phyloP scores from a whole-genome alignment of 2,329 filamentous ascomycete species.

The Cucurbitaria berberidis region DNA sequence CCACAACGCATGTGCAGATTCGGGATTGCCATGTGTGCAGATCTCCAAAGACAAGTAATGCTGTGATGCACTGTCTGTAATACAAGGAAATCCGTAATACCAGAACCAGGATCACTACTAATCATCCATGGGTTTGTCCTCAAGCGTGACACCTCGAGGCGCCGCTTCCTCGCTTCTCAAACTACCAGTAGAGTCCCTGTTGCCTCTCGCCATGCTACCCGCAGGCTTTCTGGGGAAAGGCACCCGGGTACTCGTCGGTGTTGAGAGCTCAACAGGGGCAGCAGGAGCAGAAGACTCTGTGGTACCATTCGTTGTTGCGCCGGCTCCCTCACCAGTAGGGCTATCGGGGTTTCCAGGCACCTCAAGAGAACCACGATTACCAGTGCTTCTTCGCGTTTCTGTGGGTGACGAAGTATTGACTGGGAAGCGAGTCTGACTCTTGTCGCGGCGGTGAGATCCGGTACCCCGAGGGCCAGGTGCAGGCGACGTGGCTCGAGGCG shows the following conservation, averaged over 20 bases:
- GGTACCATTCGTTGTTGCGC: constrained; percentile 48
- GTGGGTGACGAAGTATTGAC: constrained; percentile 65
- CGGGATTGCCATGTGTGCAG: no score
- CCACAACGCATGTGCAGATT: no score
- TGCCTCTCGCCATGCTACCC: constrained; percentile 43
- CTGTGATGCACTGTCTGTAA: neutral
- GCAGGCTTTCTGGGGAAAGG: constrained; percentile 45
- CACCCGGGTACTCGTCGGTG: constrained; percentile 44
- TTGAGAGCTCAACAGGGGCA: constrained; percentile 35
- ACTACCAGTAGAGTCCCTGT: constrained; percentile 49
- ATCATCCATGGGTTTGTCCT: constrained; percentile 81
- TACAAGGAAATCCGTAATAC: constrained; percentile 6
- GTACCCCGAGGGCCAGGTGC: constrained; percentile 60
- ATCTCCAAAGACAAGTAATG: neutral
- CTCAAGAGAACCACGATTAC: constrained; percentile 74
- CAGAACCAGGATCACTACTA: constrained; percentile 46
- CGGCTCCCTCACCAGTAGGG: constrained; percentile 40
- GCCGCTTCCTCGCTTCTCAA: constrained; percentile 53
- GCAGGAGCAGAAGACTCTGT: constrained; percentile 29
- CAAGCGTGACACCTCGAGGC: constrained; percentile 67
- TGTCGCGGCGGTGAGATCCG: constrained; percentile 68
- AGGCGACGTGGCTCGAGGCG: constrained; percentile 73
- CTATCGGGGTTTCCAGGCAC: constrained; percentile 70
- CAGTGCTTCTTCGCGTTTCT: constrained; percentile 59
- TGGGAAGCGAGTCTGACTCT: constrained; percentile 83